A percentile compares a stretch with the other conserved stretches of the same genome.
phyloP scores from a whole-genome alignment of 257 asterid genomes.

The Jacaranda mimosifolia region DNA sequence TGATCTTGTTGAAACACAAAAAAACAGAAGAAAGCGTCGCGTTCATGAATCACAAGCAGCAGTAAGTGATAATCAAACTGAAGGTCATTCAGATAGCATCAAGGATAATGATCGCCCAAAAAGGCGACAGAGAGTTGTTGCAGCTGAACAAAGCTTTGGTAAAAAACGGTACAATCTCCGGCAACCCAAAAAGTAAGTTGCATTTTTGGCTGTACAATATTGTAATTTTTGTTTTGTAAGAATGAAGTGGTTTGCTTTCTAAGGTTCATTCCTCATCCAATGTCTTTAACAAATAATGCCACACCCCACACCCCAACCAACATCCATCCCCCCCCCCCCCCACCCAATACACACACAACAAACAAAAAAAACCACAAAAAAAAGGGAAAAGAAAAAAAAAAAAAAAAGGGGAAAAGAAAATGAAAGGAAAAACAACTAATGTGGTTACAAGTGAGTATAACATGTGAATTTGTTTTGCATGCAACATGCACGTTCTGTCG shows the following conservation, averaged over 20 bases:
- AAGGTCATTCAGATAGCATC: slow-evolving; percentile 73
- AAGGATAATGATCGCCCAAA: slow-evolving; percentile 66
- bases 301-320: too few relatives aligned
- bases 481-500: not conserved
- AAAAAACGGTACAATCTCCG: slow-evolving; percentile 94
- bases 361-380: too few relatives aligned
- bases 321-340: too few relatives aligned
- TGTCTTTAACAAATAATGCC: not conserved
- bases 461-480: not conserved
- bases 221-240: slow-evolving; percentile 18
- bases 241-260: not conserved
- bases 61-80: slow-evolving; percentile 68
- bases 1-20: slow-evolving; percentile 50
- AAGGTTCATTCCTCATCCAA: slow-evolving; percentile 8
- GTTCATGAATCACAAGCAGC: slow-evolving; percentile 56
- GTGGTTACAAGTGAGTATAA: not conserved
- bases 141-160: slow-evolving; percentile 53
- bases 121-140: slow-evolving; percentile 71
- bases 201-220: slow-evolving; percentile 8
- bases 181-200: slow-evolving; percentile 63
- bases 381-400: too few relatives aligned
- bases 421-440: not conserved
- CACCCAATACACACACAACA: too few relatives aligned
- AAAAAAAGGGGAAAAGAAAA: too few relatives aligned
- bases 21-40: slow-evolving; percentile 70